phyloP scores from a whole-genome alignment of 306 rosid genomes.

The Quercus bicolor region DNA sequence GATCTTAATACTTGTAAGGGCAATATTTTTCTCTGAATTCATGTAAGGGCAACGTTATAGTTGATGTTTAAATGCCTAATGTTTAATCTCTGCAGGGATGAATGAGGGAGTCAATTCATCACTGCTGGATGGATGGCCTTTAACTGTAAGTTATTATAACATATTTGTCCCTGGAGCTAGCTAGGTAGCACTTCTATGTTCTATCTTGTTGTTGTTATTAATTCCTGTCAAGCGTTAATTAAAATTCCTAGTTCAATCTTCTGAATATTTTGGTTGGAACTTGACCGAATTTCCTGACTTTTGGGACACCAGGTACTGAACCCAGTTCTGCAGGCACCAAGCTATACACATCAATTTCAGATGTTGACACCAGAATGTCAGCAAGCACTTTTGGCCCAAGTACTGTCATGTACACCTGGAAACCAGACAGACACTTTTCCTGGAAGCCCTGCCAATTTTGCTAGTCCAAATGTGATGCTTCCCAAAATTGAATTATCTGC shows the following conservation, averaged over 20 bases:
- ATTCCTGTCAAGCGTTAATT: conserved; percentile 5
- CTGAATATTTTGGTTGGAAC: conserved; percentile 15
- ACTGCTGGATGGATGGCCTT: conserved; percentile 28
- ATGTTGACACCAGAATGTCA: conserved; percentile 24
- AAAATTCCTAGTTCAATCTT: conserved; percentile 10
- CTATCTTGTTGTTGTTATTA: background rate
- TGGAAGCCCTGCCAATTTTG: conserved; percentile 15
- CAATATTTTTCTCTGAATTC: background rate
- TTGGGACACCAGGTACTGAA: conserved; percentile 19
- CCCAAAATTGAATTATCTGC: conserved; percentile 18
- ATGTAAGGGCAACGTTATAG: conserved; percentile 4
- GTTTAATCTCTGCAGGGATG: conserved; percentile 32
- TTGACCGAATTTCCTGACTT: conserved; percentile 4
- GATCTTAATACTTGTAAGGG: background rate
- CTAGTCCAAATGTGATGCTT: conserved; percentile 18
- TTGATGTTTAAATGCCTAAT: conserved; percentile 5
- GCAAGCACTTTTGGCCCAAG: conserved; percentile 27
- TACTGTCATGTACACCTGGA: conserved; percentile 9
- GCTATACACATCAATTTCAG: conserved; percentile 22
- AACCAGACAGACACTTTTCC: conserved; percentile 16
- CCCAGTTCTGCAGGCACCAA: conserved; percentile 36
- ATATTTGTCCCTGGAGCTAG: conserved; percentile 12
- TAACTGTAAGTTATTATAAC: conserved; percentile 32
- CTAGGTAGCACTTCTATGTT: conserved; percentile 1
- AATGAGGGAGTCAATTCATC: conserved; percentile 20